A percentile compares a stretch with the other conserved stretches of the same genome.
These are phyloP conservation scores for Debaryomyces tyrocola DNA, from an alignment of 805 yeast genomes.

Conservation along the genomic window DNA sequence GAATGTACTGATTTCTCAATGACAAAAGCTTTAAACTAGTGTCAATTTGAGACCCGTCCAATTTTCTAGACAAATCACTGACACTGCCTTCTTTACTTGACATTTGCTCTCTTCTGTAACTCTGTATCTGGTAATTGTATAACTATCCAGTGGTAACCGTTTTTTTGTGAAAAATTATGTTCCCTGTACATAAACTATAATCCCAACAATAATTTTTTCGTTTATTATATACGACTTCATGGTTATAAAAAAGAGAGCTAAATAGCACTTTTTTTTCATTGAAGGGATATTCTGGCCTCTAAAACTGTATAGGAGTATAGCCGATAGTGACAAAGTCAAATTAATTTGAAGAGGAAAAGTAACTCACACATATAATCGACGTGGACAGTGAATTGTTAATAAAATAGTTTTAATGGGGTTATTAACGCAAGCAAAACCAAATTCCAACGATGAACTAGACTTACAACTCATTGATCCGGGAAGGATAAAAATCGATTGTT, in stretches of 20 bases:
- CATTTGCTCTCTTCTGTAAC: background rate
- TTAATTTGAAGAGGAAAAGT: too few relatives aligned
- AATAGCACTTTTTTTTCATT: too few relatives aligned
- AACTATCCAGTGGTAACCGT: too few relatives aligned
- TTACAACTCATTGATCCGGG: constrained; percentile 31
- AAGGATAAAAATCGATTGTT: constrained; percentile 42
- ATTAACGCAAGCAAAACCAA: background rate
- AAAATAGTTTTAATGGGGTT: background rate
- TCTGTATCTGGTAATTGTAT: background rate
- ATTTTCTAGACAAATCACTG: background rate
- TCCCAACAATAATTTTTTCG: background rate
- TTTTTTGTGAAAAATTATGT: background rate
- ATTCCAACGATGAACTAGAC: constrained; percentile 6
- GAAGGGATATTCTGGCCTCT: too few relatives aligned
- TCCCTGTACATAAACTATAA: background rate
- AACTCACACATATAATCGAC: too few relatives aligned
- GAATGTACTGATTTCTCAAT: constrained; percentile 22
- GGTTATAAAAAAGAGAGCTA: too few relatives aligned
- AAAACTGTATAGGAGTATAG: too few relatives aligned
- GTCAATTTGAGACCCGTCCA: background rate
- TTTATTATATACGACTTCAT: background rate
- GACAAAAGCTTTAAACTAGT: constrained; percentile 3
- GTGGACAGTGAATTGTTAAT: background rate
- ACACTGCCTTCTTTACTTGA: background rate
- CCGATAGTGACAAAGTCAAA: too few relatives aligned